phyloP scores from a whole-genome alignment of 1,284 basidiomycete species.

The Melampsora americana region DNA sequence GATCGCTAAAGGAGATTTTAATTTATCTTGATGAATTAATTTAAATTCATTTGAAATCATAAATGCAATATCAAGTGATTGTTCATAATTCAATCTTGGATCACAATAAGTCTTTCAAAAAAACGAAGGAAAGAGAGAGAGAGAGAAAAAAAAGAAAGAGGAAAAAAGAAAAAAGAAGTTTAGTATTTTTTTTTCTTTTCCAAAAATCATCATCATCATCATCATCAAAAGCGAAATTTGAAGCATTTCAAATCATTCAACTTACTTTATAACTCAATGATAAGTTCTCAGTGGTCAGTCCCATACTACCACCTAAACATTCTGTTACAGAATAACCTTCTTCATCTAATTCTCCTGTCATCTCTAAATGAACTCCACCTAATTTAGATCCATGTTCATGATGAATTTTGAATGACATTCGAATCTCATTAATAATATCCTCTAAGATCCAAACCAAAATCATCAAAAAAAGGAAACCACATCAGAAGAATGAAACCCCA shows the following conservation, averaged over 20 bases:
- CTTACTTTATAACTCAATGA: conserved; percentile 59
- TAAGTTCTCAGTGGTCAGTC: conserved; percentile 59
- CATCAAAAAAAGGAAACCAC: conserved; percentile 56
- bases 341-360: conserved; percentile 90
- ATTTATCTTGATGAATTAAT: background rate
- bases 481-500: background rate
- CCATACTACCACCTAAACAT: conserved; percentile 62
- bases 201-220: too few relatives aligned
- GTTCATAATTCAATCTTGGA: conserved; percentile 60
- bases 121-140: too few relatives aligned
- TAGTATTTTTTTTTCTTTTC: too few relatives aligned
- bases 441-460: conserved; percentile 78
- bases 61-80: conserved; percentile 60
- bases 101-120: conserved; percentile 53
- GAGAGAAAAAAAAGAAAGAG: too few relatives aligned
- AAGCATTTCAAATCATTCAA: background rate
- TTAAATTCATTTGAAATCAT: conserved; percentile 56
- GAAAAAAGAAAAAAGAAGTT: too few relatives aligned
- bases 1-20: background rate
- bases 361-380: conserved; percentile 93
- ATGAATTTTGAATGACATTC: conserved; percentile 77
- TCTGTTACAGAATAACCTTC: conserved; percentile 83
- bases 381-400: conserved; percentile 67
- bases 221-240: too few relatives aligned
- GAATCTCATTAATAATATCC: conserved; percentile 84